Base-by-base conservation (phyloP, 768 basidiomycete genomes). In the Fomitopsis pulvina region DNA sequence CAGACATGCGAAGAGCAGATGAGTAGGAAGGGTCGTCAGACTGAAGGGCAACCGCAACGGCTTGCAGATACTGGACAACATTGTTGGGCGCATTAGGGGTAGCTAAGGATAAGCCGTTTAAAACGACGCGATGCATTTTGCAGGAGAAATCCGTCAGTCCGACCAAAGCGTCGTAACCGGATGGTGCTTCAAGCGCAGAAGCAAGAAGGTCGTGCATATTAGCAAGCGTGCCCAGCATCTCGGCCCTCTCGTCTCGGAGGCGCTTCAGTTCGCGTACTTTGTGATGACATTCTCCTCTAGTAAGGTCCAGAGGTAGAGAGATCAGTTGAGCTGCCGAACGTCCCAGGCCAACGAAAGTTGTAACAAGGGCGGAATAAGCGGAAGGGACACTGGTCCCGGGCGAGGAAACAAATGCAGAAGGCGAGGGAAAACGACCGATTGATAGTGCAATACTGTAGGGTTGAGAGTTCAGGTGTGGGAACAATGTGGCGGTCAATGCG, bases 211-310 rank as follows among this genome's bases (percentile, higher is more conserved):
- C 72, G 20, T 86, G 75, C 59, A 80, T 69, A 37, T 69, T 71
- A 1, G 81, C 71, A 5, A 93, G 72, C 2, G 66, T 63, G 1
- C 91, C 91, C 3, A 93, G 74, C 6, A 73, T 67, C 55, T 82
- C 73, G 0, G 90, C 89, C 3, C 80, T 74, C 55, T 80, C 73
- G 57, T 93, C 78, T 11, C 89, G 76, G 2, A 87, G 71, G 24
- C 64, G 73, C 52, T 85, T 77, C 14, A 92, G 71, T 41, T 75
- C 71, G 39, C 68, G 69, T 14, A 80, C 76, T 53, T 84, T 85
- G 50, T 75, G 66, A 21, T 63, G 66, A 59, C 85, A 86, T 64
- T 93, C 91, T 49, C 85, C 80, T 16, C 76, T 71, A 1, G 80
- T 71, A 22, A 90, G 73, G 42, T 77, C 71, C 25, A 88, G 63